Evolutionary conservation across 257 asterid species (phyloP), one percentile per base, ranked within the genome.

Genomic region (Primulina huaijiensis): DNA sequence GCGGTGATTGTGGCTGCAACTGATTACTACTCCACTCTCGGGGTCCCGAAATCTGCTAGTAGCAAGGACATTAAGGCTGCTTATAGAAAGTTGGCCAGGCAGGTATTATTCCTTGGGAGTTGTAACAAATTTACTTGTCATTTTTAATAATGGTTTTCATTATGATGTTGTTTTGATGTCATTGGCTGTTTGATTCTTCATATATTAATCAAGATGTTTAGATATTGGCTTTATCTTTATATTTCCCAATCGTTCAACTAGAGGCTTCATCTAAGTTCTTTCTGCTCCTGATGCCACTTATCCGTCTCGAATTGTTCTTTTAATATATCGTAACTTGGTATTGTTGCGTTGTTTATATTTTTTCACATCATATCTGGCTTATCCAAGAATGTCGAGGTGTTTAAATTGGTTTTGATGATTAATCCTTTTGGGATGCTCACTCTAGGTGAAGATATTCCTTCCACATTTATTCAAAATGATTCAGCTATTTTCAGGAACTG

Each of bases 21-120:
- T 53, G 97, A 94, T 88, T 94, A 85, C 73, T 94, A 94, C 80
- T 85, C 97, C 29, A 89, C 98, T 43, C 93, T 94, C n/a, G 97
- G 99, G 23, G 92, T 91, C 34, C 82, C 97, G 1, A 94, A 94
- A 76, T 94, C 98, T 38, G 97, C 99, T 70, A 80, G 70, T 40
- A 52, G 52, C 67, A 91, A 94, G 83, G 99, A 91, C 19, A 94
- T 94, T 58, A 94, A 94, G 76, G 86, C 98, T 65, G 99, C 99
- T 71, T 94, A 91, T 75, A 86, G 99, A 70, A 91, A 72, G 79
- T 75, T 94, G 77, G 99, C 99, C 69, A 90, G 99, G 46, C 96
- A 94, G 99, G 97, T 91, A 82, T 75, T 9, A 50, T 50, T 50
- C 21, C 20, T 16, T 16, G 57, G 57, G n/a, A 46, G 21, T 50